Evolutionary conservation across 129 eudicot genomes (phyloP).

Genomic region (Erigeron canadensis): DNA sequence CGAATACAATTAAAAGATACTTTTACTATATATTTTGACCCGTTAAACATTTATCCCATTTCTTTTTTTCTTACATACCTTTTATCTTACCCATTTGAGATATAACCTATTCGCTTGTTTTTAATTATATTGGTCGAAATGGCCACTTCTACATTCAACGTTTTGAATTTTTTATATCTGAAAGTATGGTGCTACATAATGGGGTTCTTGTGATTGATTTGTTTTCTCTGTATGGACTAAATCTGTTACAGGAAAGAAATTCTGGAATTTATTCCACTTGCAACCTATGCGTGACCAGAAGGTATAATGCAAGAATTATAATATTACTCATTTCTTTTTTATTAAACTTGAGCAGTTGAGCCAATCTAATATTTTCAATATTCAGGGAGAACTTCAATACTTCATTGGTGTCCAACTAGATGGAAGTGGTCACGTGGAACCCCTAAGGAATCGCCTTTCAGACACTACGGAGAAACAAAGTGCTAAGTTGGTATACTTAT

Average conservation of each 20-base stretch:
- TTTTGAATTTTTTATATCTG: neutral
- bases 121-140: neutral
- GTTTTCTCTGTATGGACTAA: conserved; percentile 16
- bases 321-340: conserved; percentile 9
- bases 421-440: conserved; percentile 97
- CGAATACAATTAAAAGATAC: neutral
- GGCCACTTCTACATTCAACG: neutral
- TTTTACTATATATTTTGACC: neutral
- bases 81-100: neutral
- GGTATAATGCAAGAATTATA: conserved; percentile 43
- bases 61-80: too few species aligned
- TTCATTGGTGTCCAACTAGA: conserved; percentile 98
- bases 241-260: conserved; percentile 74
- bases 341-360: conserved; percentile 11
- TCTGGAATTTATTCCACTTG: conserved; percentile 98
- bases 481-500: conserved; percentile 75
- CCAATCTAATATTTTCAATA: conserved; percentile 24
- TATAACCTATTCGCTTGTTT: neutral
- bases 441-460: conserved; percentile 87
- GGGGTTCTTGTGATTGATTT: conserved; percentile 18
- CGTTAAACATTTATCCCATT: too few species aligned
- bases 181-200: neutral
- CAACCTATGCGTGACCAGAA: conserved; percentile 99
- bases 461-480: conserved; percentile 81
- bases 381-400: conserved; percentile 96